Base-by-base conservation (phyloP, 2,329 filamentous ascomycete species). In the Trichoderma koningiopsis region DNA sequence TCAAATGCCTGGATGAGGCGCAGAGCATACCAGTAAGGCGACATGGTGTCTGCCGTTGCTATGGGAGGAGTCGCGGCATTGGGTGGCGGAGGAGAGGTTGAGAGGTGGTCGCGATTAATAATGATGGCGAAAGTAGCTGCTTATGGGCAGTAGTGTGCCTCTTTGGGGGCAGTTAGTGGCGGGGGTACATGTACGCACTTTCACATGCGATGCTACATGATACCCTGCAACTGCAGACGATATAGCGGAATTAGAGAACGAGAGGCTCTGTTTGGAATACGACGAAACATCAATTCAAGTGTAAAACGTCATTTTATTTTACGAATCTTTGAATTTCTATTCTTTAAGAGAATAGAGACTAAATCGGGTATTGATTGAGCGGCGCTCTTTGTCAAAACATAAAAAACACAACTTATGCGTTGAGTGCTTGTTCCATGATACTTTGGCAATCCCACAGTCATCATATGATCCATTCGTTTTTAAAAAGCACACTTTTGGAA, bases 1-100 rank as follows among this genome's bases (percentile, higher is more conserved):
- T 81, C 79, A 14, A 80, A 76, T 37, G 77, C 76, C 37, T 78
- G 75, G 14, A 81, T 73, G 13, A 78, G 24, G 19, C 79, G 78
- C 7, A 81, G 76, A 22, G 75, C 73, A 74, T 76, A 80, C 71
- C 75, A 77, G 68, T 76, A 73, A 22, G 75, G 73, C 43, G 79
- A 74, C 79, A 81, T 81, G 71, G 24, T 57, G 10, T 35, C 37
- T 49, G 43, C 19, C 31, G 27, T 43, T 56, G 49, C 19, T 53
- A 47, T 14, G 37, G 40, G 22, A 59, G 16, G 43, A 14, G n/a
- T 37, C 40, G 63, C 24, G 22, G 61, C 33, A 19, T 27, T 56
- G 35, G 49, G 27, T 52, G 55, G 64, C 53, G 64, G 64, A 37
- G 55, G n/a, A 19, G 57, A 29, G 22, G 56, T 31, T 40, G 24